Base-by-base conservation (phyloP, 2,329 filamentous ascomycete genomes). In the Dactylellina parvicollis region DNA sequence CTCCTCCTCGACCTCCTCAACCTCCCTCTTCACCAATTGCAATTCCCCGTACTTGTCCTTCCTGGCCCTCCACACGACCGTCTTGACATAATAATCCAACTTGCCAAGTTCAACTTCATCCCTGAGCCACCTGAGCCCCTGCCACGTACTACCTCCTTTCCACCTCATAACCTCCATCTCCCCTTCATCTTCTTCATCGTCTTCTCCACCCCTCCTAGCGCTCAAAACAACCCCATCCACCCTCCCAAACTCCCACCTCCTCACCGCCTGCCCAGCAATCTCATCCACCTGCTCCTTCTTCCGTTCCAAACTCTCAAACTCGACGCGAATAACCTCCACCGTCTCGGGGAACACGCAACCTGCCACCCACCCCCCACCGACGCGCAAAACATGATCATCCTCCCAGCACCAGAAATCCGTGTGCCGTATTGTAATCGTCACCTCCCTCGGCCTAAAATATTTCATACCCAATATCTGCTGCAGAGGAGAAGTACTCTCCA, bases 361-460 rank as follows among this genome's bases (percentile, higher is more conserved):
- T n/a, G 83, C 78, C 82, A 84, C 79, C 83, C 83, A 84, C 0
- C 34, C 8, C 0, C 78, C 79, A 0, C 79, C 75, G 26, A 84
- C 80, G 3, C 75, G 67, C 4, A 85, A 77, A 1, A 78, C 78
- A 2, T 75, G 42, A 55, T 83, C 79, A 0, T 52, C 0, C 75
- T 84, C 82, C 83, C 83, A 84, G 16, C 54, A 78, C 82, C 82
- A 84, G 79, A 83, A 85, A 71, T 85, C 84, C 1, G 83, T 80
- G 66, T 85, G 84, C 0, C 84, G 81, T 5, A 86, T 80, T 0
- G 83, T 85, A 9, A 86, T 76, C 0, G 80, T 83, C 1, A 85
- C 55, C 1, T 70, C 75, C 0, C 77, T 78, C 0, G 83, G 82
- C 4, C 76, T 67, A 30, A 84, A 79, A 10, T 77, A 60, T 0